Base-by-base conservation (phyloP, 2,329 filamentous ascomycete species). In the Phyllachora maydis region DNA sequence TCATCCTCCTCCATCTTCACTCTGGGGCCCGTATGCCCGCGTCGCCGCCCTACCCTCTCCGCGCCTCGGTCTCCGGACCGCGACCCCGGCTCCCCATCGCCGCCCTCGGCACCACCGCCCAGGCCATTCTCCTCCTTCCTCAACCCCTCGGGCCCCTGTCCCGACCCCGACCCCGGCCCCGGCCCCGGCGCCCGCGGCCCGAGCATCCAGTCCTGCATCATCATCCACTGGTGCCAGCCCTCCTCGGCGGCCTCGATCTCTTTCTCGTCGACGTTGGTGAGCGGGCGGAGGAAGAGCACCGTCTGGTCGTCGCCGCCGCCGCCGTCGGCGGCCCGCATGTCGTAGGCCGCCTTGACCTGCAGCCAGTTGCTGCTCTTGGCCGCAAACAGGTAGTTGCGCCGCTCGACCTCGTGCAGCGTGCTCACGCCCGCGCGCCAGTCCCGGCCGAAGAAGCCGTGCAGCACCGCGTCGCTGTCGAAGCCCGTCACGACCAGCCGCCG, bases 151-250 rank as follows among this genome's bases (percentile, higher is more conserved):
- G 13, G 18, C 23, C 25, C 26, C 26, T 14, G 29, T 27, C 29
- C 3, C 35, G 37, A 22, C 31, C 38, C 12, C 57, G 55, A 14
- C 23, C 21, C 24, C 27, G 9, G 28, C 25, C n/a, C n/a, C n/a
- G n/a, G n/a, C n/a, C n/a, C 58, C 5, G 74, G 76, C 16, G 73
- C 72, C 30, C 78, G 56, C 2, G 78, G 76, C 3, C 83, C 83
- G n/a, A 93, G 55, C 82, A 92, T 91, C 85, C 85, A 95, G 46
- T 93, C 85, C 46, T 92, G 81, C 79, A 93, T 90, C 8, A 79
- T 79, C 16, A 93, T 53, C 85, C 85, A 95, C 38, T 85, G 73
- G 42, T 81, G 90, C 88, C 88, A 98, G 29, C 62, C 70, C 30
- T 65, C 62, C 50, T 95, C 85, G 0, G 83, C 83, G 9, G 56